These are phyloP conservation scores for Rhizopus stolonifer DNA, from an alignment of 371 early-diverging fungal species.

Conservation along the genomic window DNA sequence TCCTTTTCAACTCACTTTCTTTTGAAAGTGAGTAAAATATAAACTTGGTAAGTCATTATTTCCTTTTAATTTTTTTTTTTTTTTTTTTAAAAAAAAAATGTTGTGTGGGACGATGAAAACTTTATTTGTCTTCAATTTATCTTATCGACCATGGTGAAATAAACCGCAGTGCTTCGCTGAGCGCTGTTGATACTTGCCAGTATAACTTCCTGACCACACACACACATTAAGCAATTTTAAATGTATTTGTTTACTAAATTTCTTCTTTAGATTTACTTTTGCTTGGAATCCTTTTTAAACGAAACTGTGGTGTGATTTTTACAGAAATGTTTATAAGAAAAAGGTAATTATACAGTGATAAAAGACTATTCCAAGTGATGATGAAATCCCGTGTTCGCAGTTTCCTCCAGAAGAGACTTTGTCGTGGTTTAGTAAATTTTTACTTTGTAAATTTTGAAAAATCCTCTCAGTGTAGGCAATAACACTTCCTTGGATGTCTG, in stretches of 20 bases:
- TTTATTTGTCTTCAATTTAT: slow-evolving; percentile 37
- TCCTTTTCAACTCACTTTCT: neutral
- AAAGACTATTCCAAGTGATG: slow-evolving; percentile 24
- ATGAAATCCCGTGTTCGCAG: slow-evolving; percentile 44
- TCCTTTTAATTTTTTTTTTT: too few species aligned
- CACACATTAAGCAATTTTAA: neutral
- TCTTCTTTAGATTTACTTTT: neutral
- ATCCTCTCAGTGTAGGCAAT: slow-evolving; percentile 32
- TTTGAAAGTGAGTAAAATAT: neutral
- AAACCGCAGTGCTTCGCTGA: slow-evolving; percentile 47
- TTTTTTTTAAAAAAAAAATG: neutral
- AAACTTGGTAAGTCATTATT: slow-evolving; percentile 13
- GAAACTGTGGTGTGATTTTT: neutral
- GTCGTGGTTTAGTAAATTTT: slow-evolving; percentile 20
- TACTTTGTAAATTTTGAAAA: slow-evolving; percentile 7
- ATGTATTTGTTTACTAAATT: neutral
- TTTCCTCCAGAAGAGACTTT: slow-evolving; percentile 36
- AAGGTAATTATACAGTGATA: slow-evolving; percentile 2
- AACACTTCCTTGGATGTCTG: slow-evolving; percentile 45
- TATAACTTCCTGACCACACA: slow-evolving; percentile 39
- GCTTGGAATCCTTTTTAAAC: neutral
- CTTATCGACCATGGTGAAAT: slow-evolving; percentile 45
- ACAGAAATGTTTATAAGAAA: too few species aligned
- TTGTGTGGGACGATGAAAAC: slow-evolving; percentile 28
- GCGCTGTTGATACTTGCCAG: slow-evolving; percentile 48